Conservation (phyloP, 345 rosid species). For the Euphorbia lathyris region DNA sequence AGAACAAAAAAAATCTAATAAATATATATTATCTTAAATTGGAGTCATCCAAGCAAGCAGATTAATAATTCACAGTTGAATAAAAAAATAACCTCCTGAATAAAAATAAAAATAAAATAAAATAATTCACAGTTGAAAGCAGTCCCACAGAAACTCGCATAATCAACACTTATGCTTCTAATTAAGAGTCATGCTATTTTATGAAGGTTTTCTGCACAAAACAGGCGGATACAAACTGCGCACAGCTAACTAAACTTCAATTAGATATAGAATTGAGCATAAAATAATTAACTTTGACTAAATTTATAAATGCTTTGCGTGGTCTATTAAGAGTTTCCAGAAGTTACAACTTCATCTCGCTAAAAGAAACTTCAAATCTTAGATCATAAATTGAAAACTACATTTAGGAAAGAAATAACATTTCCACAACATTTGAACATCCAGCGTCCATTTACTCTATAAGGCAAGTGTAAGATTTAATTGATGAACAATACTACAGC, state of each 20-base stretch:
- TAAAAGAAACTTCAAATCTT: constrained; percentile 14
- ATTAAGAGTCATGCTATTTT: background rate
- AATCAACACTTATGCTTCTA: background rate
- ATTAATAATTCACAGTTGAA: too few relatives aligned
- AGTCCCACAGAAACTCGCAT: too few relatives aligned
- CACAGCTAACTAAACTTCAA: background rate
- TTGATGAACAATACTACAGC: constrained; percentile 12
- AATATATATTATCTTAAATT: too few relatives aligned
- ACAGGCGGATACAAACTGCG: too few relatives aligned
- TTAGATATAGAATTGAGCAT: background rate
- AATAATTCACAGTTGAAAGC: too few relatives aligned
- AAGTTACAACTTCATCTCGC: constrained; percentile 7
- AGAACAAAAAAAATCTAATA: too few relatives aligned
- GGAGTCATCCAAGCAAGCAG: too few relatives aligned
- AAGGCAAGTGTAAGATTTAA: constrained; percentile 16
- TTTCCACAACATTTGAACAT: constrained; percentile 26
- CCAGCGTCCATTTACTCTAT: constrained; percentile 13
- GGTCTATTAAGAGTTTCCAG: background rate
- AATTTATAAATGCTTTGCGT: background rate
- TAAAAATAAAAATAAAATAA: too few relatives aligned
- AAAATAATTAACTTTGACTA: background rate
- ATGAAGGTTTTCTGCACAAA: background rate
- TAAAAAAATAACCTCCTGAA: too few relatives aligned
- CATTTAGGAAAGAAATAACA: constrained; percentile 2
- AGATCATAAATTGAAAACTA: constrained; percentile 14